Base-by-base conservation (phyloP, 2,329 filamentous ascomycete species). In the Rutstroemia sp. region DNA sequence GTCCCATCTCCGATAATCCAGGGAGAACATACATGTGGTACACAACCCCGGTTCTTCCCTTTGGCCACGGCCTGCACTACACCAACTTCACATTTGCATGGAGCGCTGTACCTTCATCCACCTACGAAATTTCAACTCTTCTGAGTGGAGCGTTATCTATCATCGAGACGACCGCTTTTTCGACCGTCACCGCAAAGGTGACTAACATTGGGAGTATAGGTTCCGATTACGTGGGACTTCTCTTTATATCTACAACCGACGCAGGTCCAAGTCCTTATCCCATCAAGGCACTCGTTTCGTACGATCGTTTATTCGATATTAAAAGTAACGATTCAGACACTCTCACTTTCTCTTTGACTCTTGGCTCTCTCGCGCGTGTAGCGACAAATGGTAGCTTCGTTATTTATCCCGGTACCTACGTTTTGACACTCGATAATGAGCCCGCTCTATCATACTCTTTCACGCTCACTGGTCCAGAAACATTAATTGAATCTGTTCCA, bases 1-100 rank as follows among this genome's bases (percentile, higher is more conserved):
- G 78, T 1, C 76, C 79, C 1, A 72, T 72, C 52, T 61, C 65
- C 1, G 66, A 65, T 2, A 76, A 73, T 39, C 79, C 80, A 0
- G 60, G 60, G n/a, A 71, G 80, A 3, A 85, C 81, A 0, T 84
- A 84, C 61, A 76, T 75, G 61, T 84, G 79, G 80, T 84, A 79
- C 65, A 70, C 72, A 3, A 73, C 73, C 27, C 71, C 78, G 0
- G 72, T 80, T 3, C 74, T 76, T 49, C 73, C 75, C 0, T 84
- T 83, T 54, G 81, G 80, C 0, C 73, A 73, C 56, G 81, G 81
- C 0, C 61, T 83, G 57, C 56, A 62, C 30, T 60, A 60, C 38
- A 61, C 58, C 7, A 58, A 48, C 6, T 61, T 63, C 54, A 57
- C 30, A 3, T 30, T 47, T 16, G 37, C 34, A 0, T 34, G 59